Conservation (phyloP, 306 rosid species). For the Medicago ruthenica region DNA sequence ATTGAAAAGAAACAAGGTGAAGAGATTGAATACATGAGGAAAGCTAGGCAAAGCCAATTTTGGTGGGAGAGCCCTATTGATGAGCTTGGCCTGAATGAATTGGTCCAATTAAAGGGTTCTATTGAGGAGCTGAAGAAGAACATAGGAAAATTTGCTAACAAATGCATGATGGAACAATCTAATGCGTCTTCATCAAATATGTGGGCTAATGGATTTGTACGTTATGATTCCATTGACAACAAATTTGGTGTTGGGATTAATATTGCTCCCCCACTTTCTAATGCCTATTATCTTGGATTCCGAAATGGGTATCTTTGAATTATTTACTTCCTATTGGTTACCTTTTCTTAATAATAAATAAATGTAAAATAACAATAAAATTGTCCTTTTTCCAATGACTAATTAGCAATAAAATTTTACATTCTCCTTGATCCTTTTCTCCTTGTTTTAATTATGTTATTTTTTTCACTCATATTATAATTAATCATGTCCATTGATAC, state of each 20-base stretch:
- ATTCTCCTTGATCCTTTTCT: too few species aligned
- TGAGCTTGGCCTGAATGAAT: slow-evolving; percentile 53
- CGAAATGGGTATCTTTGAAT: slow-evolving; percentile 49
- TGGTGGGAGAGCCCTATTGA: slow-evolving; percentile 72
- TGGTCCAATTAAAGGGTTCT: slow-evolving; percentile 49
- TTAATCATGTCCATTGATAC: too few species aligned
- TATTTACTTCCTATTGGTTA: background rate
- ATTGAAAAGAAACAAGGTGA: slow-evolving; percentile 62
- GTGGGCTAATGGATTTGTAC: slow-evolving; percentile 34
- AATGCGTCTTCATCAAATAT: background rate
- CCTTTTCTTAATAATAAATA: slow-evolving; percentile 23
- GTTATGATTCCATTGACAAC: slow-evolving; percentile 39
- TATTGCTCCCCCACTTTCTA: slow-evolving; percentile 31
- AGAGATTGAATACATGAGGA: slow-evolving; percentile 51
- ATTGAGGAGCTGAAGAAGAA: slow-evolving; percentile 65
- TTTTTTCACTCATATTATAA: too few species aligned
- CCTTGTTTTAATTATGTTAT: too few species aligned
- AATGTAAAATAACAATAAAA: background rate
- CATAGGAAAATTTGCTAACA: slow-evolving; percentile 46
- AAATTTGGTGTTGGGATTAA: slow-evolving; percentile 28
- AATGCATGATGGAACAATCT: slow-evolving; percentile 42
- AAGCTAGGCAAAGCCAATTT: slow-evolving; percentile 47
- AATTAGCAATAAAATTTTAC: too few species aligned
- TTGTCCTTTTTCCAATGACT: too few species aligned
- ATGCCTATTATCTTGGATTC: slow-evolving; percentile 48